Base-by-base conservation (phyloP, 2,329 filamentous ascomycete genomes). In the Chalara sp. region DNA sequence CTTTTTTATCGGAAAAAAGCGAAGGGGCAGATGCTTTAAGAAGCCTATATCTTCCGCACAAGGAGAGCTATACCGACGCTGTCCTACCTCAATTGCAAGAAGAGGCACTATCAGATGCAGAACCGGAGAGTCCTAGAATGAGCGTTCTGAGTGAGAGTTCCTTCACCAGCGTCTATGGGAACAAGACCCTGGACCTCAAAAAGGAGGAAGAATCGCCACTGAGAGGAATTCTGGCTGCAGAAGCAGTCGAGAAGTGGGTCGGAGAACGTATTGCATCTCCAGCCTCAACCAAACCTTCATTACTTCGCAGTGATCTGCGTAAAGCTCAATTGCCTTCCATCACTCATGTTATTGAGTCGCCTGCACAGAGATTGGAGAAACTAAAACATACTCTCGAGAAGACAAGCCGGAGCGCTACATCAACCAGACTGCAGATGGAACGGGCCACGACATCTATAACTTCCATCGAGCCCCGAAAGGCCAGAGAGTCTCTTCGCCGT, bases 71-170 rank as follows among this genome's bases (percentile, higher is more conserved):
- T 28, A 83, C 77, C 58, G 62, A 75, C 5, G 58, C 74, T 29
- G 80, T 74, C 53, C 63, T 83, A 30, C 72, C 76, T 1, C 73
- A 73, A 21, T 63, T 75, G 33, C 67, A 67, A 0, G 76, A 78
- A 11, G 67, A 69, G 29, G 33, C 12, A 11, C 62, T 50, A 12
- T 53, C 54, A 10, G 49, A 42, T 32, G 56, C 56, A 48, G 71
- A 69, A 42, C 60, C 79, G 52, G 71, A 70, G 31, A 86, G 81
- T 56, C 82, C 83, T 4, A 77, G 75, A 33, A 66, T 86, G 46
- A 86, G 83, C 56, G 71, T 85, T 10, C 65, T 86, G 54, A 86
- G 82, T 56, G 81, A 86, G 63, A 85, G 81, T 62, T 86, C 82
- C 0, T 85, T 86, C 58, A 58, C 78, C 28, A 86, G 82, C 57